Evolutionary conservation across 495 filamentous ascomycete species (phyloP), one percentile per base, ranked within the genome.

Genomic region (Jackrogersella minutella): DNA sequence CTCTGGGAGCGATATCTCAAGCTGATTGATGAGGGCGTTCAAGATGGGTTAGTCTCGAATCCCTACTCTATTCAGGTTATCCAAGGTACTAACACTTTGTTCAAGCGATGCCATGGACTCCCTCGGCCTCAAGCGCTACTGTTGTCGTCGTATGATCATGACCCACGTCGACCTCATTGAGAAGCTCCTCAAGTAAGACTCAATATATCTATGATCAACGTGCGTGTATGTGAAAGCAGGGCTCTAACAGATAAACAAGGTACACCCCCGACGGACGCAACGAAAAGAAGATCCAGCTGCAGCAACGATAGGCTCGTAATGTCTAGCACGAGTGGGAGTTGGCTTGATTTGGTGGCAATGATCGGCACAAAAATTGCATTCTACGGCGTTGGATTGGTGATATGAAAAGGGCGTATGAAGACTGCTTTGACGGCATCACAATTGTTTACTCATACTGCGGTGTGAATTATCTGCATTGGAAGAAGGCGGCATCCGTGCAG

Each of bases 101-200:
- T 5, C 44, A 56, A 95, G 93, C 69, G 92, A 96, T 70, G 95
- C 94, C 22, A 93, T 99, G 89, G 93, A 98, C 74, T 81, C 91
- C 62, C 87, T 98, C 7, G 92, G 92, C 28, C 92, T 93, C 80
- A 93, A 92, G 77, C 87, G 95, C 33, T 99, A 98, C 80, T 99
- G 95, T 83, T 99, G 95, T 79, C 90, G 95, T 44, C 88, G 95
- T 74, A 99, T 99, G 95, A 84, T 99, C 70, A 96, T 99, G 92
- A 99, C 95, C n/a, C 95, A 99, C 76, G 96, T 99, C 64, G 95
- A 99, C 75, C 81, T 99, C 53, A 98, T 99, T 65, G 95, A 99
- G 84, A 99, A 99, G 82, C 85, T 99, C 16, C 85, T 99, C 21
- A 92, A 94, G 93, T 98, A 86, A 70, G 84, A 65, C 6, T 19